These are phyloP conservation scores for Schizothecium vesticola DNA, from an alignment of 495 filamentous ascomycete genomes.

Conservation along the genomic window DNA sequence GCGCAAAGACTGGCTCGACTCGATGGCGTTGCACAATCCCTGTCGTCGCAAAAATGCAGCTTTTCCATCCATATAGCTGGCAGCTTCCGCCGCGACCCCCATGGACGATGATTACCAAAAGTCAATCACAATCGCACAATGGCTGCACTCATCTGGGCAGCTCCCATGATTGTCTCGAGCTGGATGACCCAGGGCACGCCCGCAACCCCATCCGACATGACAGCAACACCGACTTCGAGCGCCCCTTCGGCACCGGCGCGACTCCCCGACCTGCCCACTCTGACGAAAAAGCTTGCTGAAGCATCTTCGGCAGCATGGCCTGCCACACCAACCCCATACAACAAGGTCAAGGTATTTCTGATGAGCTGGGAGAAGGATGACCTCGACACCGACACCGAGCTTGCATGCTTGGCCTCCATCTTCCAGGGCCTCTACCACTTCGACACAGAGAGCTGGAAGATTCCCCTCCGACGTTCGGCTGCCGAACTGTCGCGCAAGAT, in stretches of 20 bases:
- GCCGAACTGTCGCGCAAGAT: conserved; percentile 15
- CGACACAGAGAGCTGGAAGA: conserved; percentile 19
- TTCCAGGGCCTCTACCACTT: conserved; percentile 20
- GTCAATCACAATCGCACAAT: background rate
- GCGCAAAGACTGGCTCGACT: background rate
- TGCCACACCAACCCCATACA: background rate
- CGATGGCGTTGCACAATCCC: background rate
- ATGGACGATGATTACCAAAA: background rate
- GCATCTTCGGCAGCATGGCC: conserved; percentile 17
- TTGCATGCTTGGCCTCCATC: conserved; percentile 10
- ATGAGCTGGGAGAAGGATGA: conserved; percentile 32
- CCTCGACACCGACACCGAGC: conserved; percentile 19
- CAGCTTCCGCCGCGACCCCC: background rate
- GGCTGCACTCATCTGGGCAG: background rate
- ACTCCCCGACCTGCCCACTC: conserved; percentile 10
- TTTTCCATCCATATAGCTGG: background rate
- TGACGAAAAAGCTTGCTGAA: conserved; percentile 8
- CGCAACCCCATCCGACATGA: background rate
- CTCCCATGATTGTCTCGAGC: background rate
- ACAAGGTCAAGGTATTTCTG: conserved; percentile 24
- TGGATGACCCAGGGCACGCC: background rate
- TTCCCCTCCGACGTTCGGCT: conserved; percentile 8
- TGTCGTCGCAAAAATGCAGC: background rate
- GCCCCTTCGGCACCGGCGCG: background rate
- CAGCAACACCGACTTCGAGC: background rate